phyloP scores from a whole-genome alignment of 108 stramenopile species.

The Mediolabrus comicus region DNA sequence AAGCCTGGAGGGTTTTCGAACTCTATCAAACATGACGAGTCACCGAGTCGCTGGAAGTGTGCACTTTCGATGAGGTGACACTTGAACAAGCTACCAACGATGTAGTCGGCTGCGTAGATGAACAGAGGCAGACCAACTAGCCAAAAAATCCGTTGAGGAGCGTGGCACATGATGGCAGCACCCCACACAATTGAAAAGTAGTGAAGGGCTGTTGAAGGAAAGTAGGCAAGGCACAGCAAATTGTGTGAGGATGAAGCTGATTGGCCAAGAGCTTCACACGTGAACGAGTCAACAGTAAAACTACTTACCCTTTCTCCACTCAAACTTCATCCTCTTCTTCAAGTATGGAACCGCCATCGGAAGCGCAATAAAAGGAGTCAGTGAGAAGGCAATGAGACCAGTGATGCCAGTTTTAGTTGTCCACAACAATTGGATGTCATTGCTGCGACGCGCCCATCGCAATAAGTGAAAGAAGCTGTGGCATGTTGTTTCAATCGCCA shows the following conservation, averaged over 20 bases:
- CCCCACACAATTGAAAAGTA: conserved; percentile 20
- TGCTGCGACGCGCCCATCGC: conserved; percentile 11
- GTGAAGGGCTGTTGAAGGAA: conserved; percentile 7
- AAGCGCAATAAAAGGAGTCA: conserved; percentile 12
- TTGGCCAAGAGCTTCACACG: neutral
- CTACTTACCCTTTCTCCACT: conserved; percentile 19
- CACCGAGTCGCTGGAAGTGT: conserved; percentile 25
- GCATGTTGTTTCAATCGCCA: conserved; percentile 16
- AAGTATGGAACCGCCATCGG: conserved; percentile 25
- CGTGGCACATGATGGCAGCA: conserved; percentile 17
- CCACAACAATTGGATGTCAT: conserved; percentile 20
- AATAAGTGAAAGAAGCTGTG: conserved; percentile 25
- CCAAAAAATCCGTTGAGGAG: conserved; percentile 27
- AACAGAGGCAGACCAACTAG: conserved; percentile 17
- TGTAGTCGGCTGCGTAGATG: conserved; percentile 11
- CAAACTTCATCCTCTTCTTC: conserved; percentile 15
- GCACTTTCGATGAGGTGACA: conserved; percentile 16
- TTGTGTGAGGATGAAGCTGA: too few species aligned
- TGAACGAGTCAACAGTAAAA: neutral
- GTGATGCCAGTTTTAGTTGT: conserved; percentile 27
- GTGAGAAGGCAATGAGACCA: conserved; percentile 19
- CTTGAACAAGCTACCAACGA: conserved; percentile 13
- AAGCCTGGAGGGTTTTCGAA: conserved; percentile 44
- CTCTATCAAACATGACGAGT: conserved; percentile 17
- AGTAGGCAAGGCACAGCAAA: too few species aligned